These are phyloP conservation scores for Lactarius hengduanensis DNA, from an alignment of 768 basidiomycete species.

Conservation along the genomic window DNA sequence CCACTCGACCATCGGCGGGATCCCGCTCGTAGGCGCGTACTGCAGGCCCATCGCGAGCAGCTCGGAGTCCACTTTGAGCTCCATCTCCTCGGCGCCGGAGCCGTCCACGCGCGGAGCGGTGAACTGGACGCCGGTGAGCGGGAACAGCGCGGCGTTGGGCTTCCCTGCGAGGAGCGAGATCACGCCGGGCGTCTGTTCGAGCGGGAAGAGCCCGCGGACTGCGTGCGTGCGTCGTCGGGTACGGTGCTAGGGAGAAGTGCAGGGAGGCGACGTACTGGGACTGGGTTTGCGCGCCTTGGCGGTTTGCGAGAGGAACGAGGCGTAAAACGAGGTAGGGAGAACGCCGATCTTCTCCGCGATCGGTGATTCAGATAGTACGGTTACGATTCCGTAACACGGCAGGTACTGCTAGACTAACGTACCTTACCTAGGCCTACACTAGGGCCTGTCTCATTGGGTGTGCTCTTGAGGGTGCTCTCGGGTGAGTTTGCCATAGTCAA, in stretches of 20 bases:
- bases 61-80: conserved; percentile 51
- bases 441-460: too few relatives aligned
- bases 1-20: conserved; percentile 66
- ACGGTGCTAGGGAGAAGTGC: background rate
- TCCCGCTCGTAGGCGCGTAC: conserved; percentile 71
- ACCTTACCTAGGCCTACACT: too few relatives aligned
- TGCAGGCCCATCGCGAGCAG: conserved; percentile 73
- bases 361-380: too few relatives aligned
- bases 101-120: conserved; percentile 49
- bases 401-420: too few relatives aligned
- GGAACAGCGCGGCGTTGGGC: conserved; percentile 89
- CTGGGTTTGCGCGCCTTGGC: conserved; percentile 60
- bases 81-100: conserved; percentile 44
- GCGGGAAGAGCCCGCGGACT: conserved; percentile 67
- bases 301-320: conserved; percentile 54
- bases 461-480: too few relatives aligned
- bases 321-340: conserved; percentile 57
- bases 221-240: background rate
- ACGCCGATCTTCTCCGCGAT: background rate
- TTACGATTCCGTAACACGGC: too few relatives aligned
- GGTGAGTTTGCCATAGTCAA: too few relatives aligned
- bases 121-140: conserved; percentile 79
- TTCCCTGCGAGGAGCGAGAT: conserved; percentile 88
- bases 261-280: conserved; percentile 46
- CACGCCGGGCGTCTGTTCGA: conserved; percentile 75